A percentile compares a stretch with the other conserved stretches of the same genome.
Evolutionary conservation across 306 rosid species (phyloP).

Genomic region (apple (Malus domestica)): ASM211411v1 NC_041801.1:3708501-3709000

Average conservation of each 20-base stretch:
- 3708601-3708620: conserved; percentile 36
- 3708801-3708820: conserved; percentile 42
- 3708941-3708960: not conserved
- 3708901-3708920: not conserved
- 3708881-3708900: conserved; percentile 40
- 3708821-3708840: conserved; percentile 45
- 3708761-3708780: conserved; percentile 25
- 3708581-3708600: conserved; percentile 21
- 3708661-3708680: conserved; percentile 8
- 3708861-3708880: conserved; percentile 67
- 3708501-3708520: too few species aligned
- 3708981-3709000: too few species aligned
- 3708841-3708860: conserved; percentile 27
- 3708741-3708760: conserved; percentile 59
- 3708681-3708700: not conserved
- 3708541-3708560: not conserved
- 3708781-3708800: conserved; percentile 43
- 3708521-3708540: not conserved
- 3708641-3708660: conserved; percentile 14
- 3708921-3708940: not conserved
- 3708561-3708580: not conserved
- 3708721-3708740: conserved; percentile 42
- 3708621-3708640: conserved; percentile 27
- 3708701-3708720: conserved; percentile 56
- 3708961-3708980: not conserved